Evolutionary conservation across 1,284 basidiomycete genomes (phyloP), one percentile per base, ranked within the genome.

Genomic region (Polyporus tsugae): DNA sequence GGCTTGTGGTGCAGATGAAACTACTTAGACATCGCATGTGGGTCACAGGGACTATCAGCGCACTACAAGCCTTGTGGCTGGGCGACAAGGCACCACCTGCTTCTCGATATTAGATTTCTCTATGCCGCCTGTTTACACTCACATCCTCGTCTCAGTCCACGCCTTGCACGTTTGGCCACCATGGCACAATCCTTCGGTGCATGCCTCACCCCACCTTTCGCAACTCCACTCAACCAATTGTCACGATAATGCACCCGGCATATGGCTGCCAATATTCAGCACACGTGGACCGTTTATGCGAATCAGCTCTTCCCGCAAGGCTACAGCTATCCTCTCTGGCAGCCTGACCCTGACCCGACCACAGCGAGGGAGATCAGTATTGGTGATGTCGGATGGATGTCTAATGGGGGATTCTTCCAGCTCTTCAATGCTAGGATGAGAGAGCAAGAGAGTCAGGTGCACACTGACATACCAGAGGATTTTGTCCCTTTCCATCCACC

Each of bases 341-440:
- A 49, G 13, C 70, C 70, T 15, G 61, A 62, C n/a, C 46, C 44
- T 35, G 42, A 62, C n/a, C 33, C 42, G 29, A 17, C 11, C 0
- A 17, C 64, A 2, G 62, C 60, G 11, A 46, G 63, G 35, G 70
- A 71, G 42, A 66, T 75, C 7, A 15, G 64, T 29, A 69, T 76
- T 19, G 76, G 75, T 4, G 76, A 77, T 67, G 75, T 78, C 6
- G 75, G 76, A 3, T 75, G 65, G 59, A 5, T 75, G 13, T 42
- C 68, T 7, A 60, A 72, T 1, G 75, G 76, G 13, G 44, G 62
- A 0, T 75, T 76, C 64, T 55, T 59, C n/a, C 72, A 72, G 35
- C 55, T 77, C 2, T 74, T 77, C 66, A 74, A 76, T 33, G 62
- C 68, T 0, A 61, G 49, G 55, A 53, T 25, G 4, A 25, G 6